Conservation (phyloP, 106 monocot species). For the Dendrobium nobile region DNA sequence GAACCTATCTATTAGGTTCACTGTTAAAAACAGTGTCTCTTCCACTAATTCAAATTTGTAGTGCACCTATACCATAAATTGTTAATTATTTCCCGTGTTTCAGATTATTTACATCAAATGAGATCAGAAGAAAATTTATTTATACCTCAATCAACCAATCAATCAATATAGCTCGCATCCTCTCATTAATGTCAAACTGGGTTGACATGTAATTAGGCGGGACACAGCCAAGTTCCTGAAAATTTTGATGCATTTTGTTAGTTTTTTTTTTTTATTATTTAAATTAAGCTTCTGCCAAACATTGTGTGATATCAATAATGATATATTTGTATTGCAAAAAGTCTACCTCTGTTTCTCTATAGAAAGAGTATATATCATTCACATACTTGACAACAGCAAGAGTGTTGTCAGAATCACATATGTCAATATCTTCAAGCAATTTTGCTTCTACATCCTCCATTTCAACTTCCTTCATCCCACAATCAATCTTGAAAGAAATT, state of each 20-base stretch:
- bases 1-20: conserved; percentile 90
- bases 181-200: conserved; percentile 84
- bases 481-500: conserved; percentile 23
- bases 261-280: background rate
- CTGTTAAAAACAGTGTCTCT: conserved; percentile 80
- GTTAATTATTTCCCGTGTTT: background rate
- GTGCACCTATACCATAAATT: conserved; percentile 54
- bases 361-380: conserved; percentile 55
- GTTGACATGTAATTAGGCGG: conserved; percentile 71
- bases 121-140: background rate
- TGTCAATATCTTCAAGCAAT: conserved; percentile 49
- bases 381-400: conserved; percentile 69
- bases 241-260: background rate
- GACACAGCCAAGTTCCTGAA: conserved; percentile 46
- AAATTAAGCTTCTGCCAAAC: background rate
- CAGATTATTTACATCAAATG: background rate
- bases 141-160: conserved; percentile 98
- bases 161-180: conserved; percentile 84
- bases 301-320: background rate
- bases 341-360: conserved; percentile 58
- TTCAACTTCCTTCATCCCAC: conserved; percentile 53
- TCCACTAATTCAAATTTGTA: conserved; percentile 96
- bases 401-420: conserved; percentile 48
- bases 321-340: background rate
- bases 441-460: conserved; percentile 62